Evolutionary conservation across 1,284 basidiomycete genomes (phyloP).

Genomic region (Ceratorhiza oryzae-sativae): DNA sequence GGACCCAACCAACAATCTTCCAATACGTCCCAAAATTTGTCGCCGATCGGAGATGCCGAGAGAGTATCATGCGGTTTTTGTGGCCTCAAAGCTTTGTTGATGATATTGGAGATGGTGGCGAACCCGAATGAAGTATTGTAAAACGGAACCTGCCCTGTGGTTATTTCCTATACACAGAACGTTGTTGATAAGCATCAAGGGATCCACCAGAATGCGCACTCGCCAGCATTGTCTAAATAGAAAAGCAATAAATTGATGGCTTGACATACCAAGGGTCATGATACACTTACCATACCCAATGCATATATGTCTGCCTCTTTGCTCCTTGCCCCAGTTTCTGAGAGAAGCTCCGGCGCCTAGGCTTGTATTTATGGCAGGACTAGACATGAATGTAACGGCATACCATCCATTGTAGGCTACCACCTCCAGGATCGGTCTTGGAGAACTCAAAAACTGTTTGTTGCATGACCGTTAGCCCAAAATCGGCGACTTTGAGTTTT

Average conservation of each 20-base stretch:
- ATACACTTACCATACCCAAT: not conserved
- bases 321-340: not conserved
- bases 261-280: not conserved
- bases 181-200: no score
- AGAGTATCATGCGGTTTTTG: not conserved
- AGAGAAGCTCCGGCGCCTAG: not conserved
- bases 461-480: slow-evolving; percentile 2
- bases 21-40: not conserved
- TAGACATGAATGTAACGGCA: not conserved
- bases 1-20: not conserved
- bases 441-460: slow-evolving; percentile 11
- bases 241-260: not conserved
- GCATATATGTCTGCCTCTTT: slow-evolving; percentile 3
- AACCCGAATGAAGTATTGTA: not conserved
- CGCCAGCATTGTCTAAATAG: not conserved
- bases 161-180: not conserved
- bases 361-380: not conserved
- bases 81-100: not conserved
- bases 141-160: not conserved
- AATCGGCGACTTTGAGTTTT: not conserved
- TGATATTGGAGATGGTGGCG: not conserved
- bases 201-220: not conserved
- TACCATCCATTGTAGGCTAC: slow-evolving; percentile 9
- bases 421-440: not conserved
- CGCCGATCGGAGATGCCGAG: not conserved